Evolutionary conservation across 1,284 basidiomycete species (phyloP), one percentile per base, ranked within the genome.

Genomic region (Cryptococcus sp.): DNA sequence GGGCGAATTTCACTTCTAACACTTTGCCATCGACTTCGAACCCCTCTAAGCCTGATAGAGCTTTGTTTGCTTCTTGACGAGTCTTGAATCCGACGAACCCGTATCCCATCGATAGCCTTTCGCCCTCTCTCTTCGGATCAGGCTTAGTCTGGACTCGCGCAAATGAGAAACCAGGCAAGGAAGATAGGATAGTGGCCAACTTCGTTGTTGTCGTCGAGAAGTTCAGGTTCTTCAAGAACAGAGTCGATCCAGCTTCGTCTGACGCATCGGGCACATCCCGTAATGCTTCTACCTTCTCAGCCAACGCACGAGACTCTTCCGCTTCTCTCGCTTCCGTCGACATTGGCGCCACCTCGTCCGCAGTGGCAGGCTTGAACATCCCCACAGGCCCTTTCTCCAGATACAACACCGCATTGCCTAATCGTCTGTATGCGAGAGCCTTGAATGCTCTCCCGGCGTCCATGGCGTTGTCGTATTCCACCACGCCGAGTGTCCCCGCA

Each of bases 211-310:
- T 91, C n/a, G 93, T 97, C 7, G 86, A 82, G 79, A 96, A 98
- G 10, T 90, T 84, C 39, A 99, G 82, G 71, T 98, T 98, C 84
- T 98, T 97, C 78, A 98, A 82, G 79, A 93, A 98, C 6, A 99
- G 84, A 11, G 95, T 97, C 16, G 90, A 85, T 0, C 90, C 92
- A 0, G 85, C 82, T 39, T 88, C 77, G 15, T 85, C 78, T 16
- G 76, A 67, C 41, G 80, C 79, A 40, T 83, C 83, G 15, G 81
- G 81, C 27, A 80, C 82, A 27, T 74, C 79, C 0, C 59, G 63
- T 41, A 39, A 52, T 50, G 16, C 60, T 56, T 64, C 63, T 5
- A 70, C 66, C 52, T 67, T 68, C 54, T 73, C 67, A 1, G 66
- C 61, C 5, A 70, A 60, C n/a, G 52, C 55, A 19, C 62, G 52